A percentile compares a stretch with the other conserved stretches of the same genome.
These are phyloP conservation scores for Mucor circinelloides DNA, from an alignment of 371 early-diverging fungal genomes.

Conservation along the genomic window DNA sequence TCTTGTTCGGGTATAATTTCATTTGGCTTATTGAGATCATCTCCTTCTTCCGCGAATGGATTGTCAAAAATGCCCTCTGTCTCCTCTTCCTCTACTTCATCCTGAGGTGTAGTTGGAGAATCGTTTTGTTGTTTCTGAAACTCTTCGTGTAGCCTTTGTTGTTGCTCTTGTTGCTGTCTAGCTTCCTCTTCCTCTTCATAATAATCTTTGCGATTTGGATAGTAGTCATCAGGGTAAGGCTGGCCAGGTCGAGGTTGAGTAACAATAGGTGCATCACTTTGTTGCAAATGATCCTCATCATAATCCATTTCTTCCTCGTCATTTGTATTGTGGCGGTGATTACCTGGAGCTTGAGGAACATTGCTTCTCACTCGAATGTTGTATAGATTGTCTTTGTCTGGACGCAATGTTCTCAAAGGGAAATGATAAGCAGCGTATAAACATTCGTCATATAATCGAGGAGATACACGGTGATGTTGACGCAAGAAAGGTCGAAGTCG, in stretches of 20 bases:
- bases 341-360: background rate
- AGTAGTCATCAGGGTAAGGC: slow-evolving; percentile 20
- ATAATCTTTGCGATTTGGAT: slow-evolving; percentile 3
- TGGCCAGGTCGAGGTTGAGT: slow-evolving; percentile 20
- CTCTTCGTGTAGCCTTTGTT: slow-evolving; percentile 5
- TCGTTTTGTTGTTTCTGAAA: slow-evolving; percentile 7
- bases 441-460: slow-evolving; percentile 65
- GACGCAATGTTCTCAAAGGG: slow-evolving; percentile 54
- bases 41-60: background rate
- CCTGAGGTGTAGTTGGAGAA: background rate
- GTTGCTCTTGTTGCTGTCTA: slow-evolving; percentile 6
- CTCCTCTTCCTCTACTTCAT: background rate
- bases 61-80: slow-evolving; percentile 4
- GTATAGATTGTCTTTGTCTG: slow-evolving; percentile 43
- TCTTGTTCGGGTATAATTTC: background rate
- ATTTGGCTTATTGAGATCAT: background rate
- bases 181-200: slow-evolving; percentile 7
- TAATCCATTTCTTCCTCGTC: slow-evolving; percentile 51
- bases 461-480: slow-evolving; percentile 54
- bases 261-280: slow-evolving; percentile 4
- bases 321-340: background rate
- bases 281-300: slow-evolving; percentile 42
- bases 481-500: slow-evolving; percentile 59
- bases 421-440: slow-evolving; percentile 68
- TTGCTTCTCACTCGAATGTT: slow-evolving; percentile 44